Evolutionary conservation across 257 asterid species (phyloP).

Genomic region (Paulownia fortunei): DNA sequence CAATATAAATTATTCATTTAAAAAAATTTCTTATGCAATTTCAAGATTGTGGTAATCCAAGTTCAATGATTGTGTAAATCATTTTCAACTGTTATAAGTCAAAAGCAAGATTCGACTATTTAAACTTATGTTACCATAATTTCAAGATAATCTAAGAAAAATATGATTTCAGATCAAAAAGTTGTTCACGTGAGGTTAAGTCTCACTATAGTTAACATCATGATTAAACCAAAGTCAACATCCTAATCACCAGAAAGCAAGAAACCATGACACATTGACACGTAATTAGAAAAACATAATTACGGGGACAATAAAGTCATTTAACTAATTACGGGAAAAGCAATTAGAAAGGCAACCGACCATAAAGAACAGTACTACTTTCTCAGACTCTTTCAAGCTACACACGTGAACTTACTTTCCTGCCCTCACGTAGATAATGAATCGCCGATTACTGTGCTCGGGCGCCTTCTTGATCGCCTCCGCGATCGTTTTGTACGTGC

Average conservation of each 20-base stretch:
- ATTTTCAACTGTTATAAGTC: too few relatives aligned
- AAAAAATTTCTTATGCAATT: too few relatives aligned
- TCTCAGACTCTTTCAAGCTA: conserved; percentile 10
- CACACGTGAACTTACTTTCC: conserved; percentile 82
- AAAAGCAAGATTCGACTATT: neutral
- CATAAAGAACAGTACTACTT: neutral
- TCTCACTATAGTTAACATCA: neutral
- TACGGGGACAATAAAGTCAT: conserved; percentile 32
- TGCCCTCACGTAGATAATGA: conserved; percentile 93
- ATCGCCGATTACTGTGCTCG: conserved; percentile 57
- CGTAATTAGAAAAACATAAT: neutral
- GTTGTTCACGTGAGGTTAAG: conserved; percentile 5
- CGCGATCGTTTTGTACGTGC: conserved; percentile 75
- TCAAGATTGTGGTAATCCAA: too few relatives aligned
- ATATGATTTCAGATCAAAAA: neutral
- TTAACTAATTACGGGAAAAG: conserved; percentile 17
- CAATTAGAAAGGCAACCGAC: conserved; percentile 36
- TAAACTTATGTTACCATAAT: neutral
- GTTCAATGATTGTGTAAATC: too few relatives aligned
- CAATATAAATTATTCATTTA: too few relatives aligned
- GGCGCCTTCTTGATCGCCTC: conserved; percentile 97
- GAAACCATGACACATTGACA: neutral
- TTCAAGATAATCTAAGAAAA: too few relatives aligned
- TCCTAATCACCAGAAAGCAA: conserved; percentile 3
- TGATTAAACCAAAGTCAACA: conserved; percentile 11